Evolutionary conservation across 2,329 filamentous ascomycete species (phyloP).

Genomic region (Pyricularia pennisetigena): DNA sequence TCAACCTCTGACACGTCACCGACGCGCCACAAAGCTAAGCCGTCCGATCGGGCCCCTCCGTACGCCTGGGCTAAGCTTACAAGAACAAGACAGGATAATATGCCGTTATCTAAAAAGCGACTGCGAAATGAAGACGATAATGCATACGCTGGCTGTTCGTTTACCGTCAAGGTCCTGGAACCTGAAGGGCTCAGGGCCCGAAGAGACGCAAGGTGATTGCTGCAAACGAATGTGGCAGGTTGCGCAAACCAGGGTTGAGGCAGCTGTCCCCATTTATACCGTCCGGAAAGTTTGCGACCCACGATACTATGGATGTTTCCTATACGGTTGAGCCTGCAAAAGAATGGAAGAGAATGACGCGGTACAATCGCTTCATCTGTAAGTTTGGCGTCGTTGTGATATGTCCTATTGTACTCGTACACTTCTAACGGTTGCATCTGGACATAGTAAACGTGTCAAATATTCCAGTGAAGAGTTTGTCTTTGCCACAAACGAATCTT

Average conservation of each 20-base stretch:
- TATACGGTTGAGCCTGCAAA: constrained; percentile 43
- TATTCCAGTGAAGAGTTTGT: constrained; percentile 45
- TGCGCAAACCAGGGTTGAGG: constrained; percentile 27
- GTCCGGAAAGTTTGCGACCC: constrained; percentile 38
- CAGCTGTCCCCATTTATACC: constrained; percentile 46
- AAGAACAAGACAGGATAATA: constrained; percentile 11
- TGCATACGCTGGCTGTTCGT: no score
- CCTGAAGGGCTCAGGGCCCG: constrained; percentile 32
- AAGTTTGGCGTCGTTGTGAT: constrained; percentile 21
- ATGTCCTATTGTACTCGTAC: not conserved
- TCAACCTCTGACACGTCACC: no score
- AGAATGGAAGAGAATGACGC: constrained; percentile 47
- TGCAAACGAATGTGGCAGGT: constrained; percentile 33
- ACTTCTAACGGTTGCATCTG: not conserved
- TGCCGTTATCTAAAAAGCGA: constrained; percentile 38
- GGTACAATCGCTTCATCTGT: constrained; percentile 53
- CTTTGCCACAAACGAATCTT: constrained; percentile 41
- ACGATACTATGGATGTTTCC: constrained; percentile 43
- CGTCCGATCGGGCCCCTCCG: no score
- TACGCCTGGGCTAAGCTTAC: no score
- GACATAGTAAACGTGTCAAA: constrained; percentile 43
- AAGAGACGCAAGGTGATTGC: constrained; percentile 31
- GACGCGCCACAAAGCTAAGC: no score
- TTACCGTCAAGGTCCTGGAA: no score
- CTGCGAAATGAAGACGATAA: constrained; percentile 37